Evolutionary conservation across 768 basidiomycete genomes (phyloP).

Genomic region (Termitomyces sp.): DNA sequence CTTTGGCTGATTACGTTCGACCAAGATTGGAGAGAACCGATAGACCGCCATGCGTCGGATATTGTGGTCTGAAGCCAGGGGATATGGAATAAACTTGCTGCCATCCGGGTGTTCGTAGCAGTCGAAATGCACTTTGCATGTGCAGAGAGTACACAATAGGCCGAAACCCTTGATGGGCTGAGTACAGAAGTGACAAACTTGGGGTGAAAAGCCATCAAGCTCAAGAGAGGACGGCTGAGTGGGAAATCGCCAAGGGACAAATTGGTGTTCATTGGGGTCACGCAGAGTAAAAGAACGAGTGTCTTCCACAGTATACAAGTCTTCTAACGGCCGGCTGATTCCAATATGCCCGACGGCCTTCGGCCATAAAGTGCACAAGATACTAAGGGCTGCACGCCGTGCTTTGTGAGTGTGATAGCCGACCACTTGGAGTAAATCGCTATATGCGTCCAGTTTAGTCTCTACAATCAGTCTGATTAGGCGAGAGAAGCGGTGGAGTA

Average conservation of each 20-base stretch:
- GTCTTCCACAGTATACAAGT: conserved; percentile 30
- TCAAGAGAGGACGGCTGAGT: conserved; percentile 21
- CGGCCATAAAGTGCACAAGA: conserved; percentile 68
- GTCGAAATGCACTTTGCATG: conserved; percentile 69
- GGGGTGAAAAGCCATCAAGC: conserved; percentile 34
- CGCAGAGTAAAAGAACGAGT: not conserved
- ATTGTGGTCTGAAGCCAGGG: conserved; percentile 39
- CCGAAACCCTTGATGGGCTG: conserved; percentile 63
- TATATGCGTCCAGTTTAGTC: conserved; percentile 65
- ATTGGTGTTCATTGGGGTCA: conserved; percentile 53
- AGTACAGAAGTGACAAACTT: conserved; percentile 57
- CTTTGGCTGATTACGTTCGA: conserved; percentile 25
- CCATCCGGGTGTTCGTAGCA: conserved; percentile 77
- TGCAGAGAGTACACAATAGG: conserved; percentile 69
- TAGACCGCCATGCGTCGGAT: conserved; percentile 60
- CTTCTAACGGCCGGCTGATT: conserved; percentile 52
- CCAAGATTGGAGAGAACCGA: conserved; percentile 54
- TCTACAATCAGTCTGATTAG: conserved; percentile 53
- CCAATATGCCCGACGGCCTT: conserved; percentile 64
- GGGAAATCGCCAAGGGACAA: conserved; percentile 64
- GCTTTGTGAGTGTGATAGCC: conserved; percentile 63
- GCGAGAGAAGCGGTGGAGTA: conserved; percentile 48
- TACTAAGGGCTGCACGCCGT: conserved; percentile 51
- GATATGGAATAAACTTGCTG: conserved; percentile 55
- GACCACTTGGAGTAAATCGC: conserved; percentile 69